These are phyloP conservation scores for Boehmeria nivea DNA, from an alignment of 306 rosid species.

Conservation along the genomic window DNA sequence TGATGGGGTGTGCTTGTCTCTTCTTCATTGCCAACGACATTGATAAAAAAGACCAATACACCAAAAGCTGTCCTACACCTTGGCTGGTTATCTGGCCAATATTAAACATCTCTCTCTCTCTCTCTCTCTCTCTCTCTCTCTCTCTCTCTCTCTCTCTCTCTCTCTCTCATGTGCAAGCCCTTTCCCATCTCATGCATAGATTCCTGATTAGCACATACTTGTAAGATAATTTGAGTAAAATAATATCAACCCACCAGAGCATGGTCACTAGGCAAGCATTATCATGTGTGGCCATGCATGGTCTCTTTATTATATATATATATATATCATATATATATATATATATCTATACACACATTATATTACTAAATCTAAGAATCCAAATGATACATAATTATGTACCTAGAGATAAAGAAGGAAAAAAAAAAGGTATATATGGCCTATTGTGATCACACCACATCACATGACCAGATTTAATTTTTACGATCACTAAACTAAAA, in stretches of 20 bases:
- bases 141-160: constrained; percentile 33
- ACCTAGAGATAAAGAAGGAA: background rate
- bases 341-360: constrained; percentile 4
- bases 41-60: constrained; percentile 8
- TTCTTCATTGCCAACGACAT: constrained; percentile 29
- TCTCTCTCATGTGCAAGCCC: constrained; percentile 21
- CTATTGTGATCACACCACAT: constrained; percentile 30
- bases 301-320: background rate
- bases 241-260: constrained; percentile 24
- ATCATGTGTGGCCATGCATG: constrained; percentile 8
- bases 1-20: constrained; percentile 35
- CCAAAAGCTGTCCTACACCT: constrained; percentile 39
- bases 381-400: constrained; percentile 21
- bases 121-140: constrained; percentile 37
- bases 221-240: constrained; percentile 31
- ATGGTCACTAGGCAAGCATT: constrained; percentile 51
- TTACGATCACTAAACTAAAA: background rate
- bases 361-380: background rate
- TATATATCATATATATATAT: background rate
- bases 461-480: constrained; percentile 36
- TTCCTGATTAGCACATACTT: constrained; percentile 36
- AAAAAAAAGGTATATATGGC: no score
- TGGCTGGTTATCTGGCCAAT: constrained; percentile 30
- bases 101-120: constrained; percentile 19
- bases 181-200: constrained; percentile 51